Base-by-base conservation (phyloP, 129 eudicot genomes). In the Gnaphalium uliginosum region DNA sequence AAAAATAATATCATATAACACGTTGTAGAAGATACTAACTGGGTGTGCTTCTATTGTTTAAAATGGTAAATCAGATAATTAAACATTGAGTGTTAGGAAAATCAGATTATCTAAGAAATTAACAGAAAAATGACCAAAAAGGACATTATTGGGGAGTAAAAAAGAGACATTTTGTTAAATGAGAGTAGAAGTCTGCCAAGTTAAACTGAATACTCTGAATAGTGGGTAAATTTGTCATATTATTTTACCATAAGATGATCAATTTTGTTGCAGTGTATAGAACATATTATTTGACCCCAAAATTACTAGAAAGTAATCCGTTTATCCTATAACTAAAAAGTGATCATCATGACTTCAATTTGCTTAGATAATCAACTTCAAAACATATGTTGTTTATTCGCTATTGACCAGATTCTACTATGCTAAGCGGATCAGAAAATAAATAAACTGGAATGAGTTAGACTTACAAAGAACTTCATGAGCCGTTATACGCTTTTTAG, bases 381-480 rank as follows among this genome's bases (percentile, higher is more conserved):
- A n/a, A 71, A 30, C 22, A 10, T 13, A 53, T n/a, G 59, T 4
- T 53, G 59, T 1, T n/a, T 0, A 53, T 53, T 53, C 8, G 24
- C 59, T 18, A 51, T 17, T 51, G 57, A 18, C n/a, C 57, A 8
- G 22, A 51, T 17, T 51, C 22, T 17, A 51, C 21, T 4, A 51
- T 51, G 59, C 26, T 2, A 29, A 62, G 14, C 8, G 1, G 48
- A 22, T 54, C 58, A 65, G 27, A 66, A 21, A 22, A 22, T 32
- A 19, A 65, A 66, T 14, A 76, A 43, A 69, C 22, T 7, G 54
- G 48, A 71, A 67, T 33, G 48, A 29, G 17, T 32, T 68, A 59
- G 68, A 87, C 96, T 89, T 82, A 93, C 98, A 81, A 51, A 93
- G 87, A 77, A 86, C 92, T 79, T 84, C 90, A 80, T 85, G 92